Percentiles rank a stretch among this genome's conserved stretches.
Evolutionary conservation across 441 rosid genomes (phyloP).

Genomic region (Erodium trifolium): DNA sequence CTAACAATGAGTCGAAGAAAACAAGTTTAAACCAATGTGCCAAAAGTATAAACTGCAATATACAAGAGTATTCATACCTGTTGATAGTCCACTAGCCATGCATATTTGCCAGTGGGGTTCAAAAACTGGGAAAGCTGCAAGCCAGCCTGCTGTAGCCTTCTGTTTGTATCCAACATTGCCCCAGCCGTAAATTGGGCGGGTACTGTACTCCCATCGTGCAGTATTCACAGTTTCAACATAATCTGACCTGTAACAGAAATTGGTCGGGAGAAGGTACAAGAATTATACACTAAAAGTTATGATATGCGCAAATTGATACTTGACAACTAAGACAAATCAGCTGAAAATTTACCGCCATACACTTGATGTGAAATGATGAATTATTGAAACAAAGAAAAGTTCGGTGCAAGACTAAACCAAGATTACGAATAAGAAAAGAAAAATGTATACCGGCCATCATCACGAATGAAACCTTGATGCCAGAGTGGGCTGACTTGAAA

Average conservation of each 20-base stretch:
- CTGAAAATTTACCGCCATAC: not conserved
- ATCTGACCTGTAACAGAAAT: slow-evolving; percentile 49
- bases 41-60: slow-evolving; percentile 9
- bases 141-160: slow-evolving; percentile 97
- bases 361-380: no score
- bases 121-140: slow-evolving; percentile 90
- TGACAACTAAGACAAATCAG: not conserved
- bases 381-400: not conserved
- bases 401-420: slow-evolving; percentile 10
- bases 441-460: slow-evolving; percentile 72
- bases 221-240: slow-evolving; percentile 58
- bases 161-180: slow-evolving; percentile 72
- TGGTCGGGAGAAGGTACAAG: not conserved
- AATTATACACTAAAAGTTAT: not conserved
- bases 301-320: not conserved
- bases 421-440: slow-evolving; percentile 5
- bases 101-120: slow-evolving; percentile 99
- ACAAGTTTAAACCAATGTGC: slow-evolving; percentile 10
- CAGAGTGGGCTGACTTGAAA: slow-evolving; percentile 91
- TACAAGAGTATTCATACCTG: slow-evolving; percentile 42
- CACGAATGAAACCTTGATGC: slow-evolving; percentile 87
- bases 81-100: slow-evolving; percentile 97
- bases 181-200: slow-evolving; percentile 91
- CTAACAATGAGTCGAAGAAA: not conserved
- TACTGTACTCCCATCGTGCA: slow-evolving; percentile 92